phyloP scores from a whole-genome alignment of 352 stramenopile genomes.

The Phytophthora colocasiae region DNA sequence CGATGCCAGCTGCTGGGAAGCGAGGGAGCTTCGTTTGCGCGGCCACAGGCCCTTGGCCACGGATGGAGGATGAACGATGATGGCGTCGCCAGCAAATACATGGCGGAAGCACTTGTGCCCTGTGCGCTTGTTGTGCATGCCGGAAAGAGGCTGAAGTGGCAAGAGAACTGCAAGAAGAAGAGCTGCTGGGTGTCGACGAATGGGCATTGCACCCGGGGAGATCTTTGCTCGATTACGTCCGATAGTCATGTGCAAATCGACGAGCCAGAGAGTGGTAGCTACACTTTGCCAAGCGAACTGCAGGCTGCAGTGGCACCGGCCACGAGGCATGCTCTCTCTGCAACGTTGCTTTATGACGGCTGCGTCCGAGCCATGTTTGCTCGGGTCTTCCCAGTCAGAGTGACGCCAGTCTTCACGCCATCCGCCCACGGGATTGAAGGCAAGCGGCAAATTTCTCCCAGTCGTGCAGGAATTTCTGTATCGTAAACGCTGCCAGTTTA shows the following conservation, averaged over 20 bases:
- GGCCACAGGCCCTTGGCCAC: not conserved
- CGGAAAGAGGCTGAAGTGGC: not conserved
- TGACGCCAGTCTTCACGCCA: constrained; percentile 7
- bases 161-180: not conserved
- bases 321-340: not conserved
- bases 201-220: not conserved
- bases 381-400: not conserved
- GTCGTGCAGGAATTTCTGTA: too few relatives aligned
- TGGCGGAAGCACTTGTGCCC: not conserved
- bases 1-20: not conserved
- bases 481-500: constrained; percentile 8
- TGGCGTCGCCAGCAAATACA: not conserved
- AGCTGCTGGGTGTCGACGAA: constrained; percentile 2
- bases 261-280: constrained; percentile 1
- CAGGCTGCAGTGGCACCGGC: not conserved
- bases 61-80: not conserved
- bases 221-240: not conserved
- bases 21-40: not conserved
- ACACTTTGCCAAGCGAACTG: too few relatives aligned
- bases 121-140: too few relatives aligned
- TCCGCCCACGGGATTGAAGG: not conserved
- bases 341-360: not conserved
- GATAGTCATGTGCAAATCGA: not conserved
- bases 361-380: not conserved
- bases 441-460: not conserved